These are phyloP conservation scores for Cercospora sojina DNA, from an alignment of 2,329 filamentous ascomycete genomes.

Conservation along the genomic window DNA sequence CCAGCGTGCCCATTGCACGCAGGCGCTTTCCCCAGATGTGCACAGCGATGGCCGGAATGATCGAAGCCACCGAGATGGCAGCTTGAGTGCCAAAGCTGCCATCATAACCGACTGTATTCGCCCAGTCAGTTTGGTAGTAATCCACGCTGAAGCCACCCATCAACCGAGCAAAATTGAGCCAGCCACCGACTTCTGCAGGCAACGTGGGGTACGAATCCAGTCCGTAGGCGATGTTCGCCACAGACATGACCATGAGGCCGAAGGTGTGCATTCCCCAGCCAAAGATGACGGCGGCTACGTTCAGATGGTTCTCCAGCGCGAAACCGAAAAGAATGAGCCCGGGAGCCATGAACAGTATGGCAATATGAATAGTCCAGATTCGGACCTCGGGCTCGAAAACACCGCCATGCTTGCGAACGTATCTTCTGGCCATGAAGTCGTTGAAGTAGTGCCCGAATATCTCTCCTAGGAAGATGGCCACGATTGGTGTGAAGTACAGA, in stretches of 20 bases:
- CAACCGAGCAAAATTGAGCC: constrained; percentile 20
- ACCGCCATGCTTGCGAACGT: background rate
- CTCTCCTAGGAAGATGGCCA: constrained; percentile 31
- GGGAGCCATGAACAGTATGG: constrained; percentile 14
- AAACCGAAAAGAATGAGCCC: constrained; percentile 15
- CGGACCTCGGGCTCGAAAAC: constrained; percentile 18
- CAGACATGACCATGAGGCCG: constrained; percentile 21
- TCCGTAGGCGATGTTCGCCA: constrained; percentile 14
- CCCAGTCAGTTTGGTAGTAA: constrained; percentile 20
- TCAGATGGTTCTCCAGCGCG: constrained; percentile 17
- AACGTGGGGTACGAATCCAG: constrained; percentile 20
- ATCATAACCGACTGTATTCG: constrained; percentile 17
- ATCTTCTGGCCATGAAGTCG: constrained; percentile 27
- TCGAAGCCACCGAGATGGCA: background rate
- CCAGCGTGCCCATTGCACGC: background rate
- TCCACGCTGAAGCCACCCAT: constrained; percentile 18
- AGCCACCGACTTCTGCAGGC: constrained; percentile 15
- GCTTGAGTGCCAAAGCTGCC: constrained; percentile 19
- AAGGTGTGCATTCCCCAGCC: constrained; percentile 22
- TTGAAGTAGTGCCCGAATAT: constrained; percentile 34
- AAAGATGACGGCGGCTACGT: constrained; percentile 10
- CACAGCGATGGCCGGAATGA: background rate
- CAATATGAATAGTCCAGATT: constrained; percentile 13
- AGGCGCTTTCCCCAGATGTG: background rate
- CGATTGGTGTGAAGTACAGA: constrained; percentile 36